A percentile compares a stretch with the other conserved stretches of the same genome.
Conservation (phyloP, 768 basidiomycete genomes). For the Hortiboletus flavorubellus region DNA sequence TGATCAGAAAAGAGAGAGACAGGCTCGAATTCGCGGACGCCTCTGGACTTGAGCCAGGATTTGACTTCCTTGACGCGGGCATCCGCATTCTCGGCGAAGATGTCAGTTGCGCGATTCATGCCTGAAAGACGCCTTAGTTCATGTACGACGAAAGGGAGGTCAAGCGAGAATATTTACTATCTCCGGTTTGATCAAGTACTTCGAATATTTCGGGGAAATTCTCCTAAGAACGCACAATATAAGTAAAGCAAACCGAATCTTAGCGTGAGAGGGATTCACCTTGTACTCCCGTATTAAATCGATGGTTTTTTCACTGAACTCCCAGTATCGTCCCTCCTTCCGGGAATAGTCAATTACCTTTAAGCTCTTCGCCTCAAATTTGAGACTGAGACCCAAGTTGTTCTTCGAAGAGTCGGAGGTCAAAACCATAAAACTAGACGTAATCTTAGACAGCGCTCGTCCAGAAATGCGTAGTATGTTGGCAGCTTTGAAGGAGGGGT, state of each 20-base stretch:
- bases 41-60: constrained; percentile 81
- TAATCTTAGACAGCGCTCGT: constrained; percentile 83
- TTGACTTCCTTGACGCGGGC: constrained; percentile 72
- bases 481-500: constrained; percentile 75
- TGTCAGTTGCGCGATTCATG: constrained; percentile 62
- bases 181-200: constrained; percentile 64
- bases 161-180: constrained; percentile 44
- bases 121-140: constrained; percentile 42
- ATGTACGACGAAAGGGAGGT: neutral
- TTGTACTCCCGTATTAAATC: constrained; percentile 82
- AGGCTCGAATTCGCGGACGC: constrained; percentile 87
- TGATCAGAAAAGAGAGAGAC: constrained; percentile 92
- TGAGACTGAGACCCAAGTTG: constrained; percentile 91
- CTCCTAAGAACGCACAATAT: constrained; percentile 36
- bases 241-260: neutral
- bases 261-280: constrained; percentile 33
- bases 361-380: constrained; percentile 90
- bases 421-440: constrained; percentile 90
- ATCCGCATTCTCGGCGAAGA: constrained; percentile 62
- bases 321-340: constrained; percentile 85
- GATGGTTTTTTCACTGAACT: constrained; percentile 87
- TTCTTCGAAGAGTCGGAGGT: constrained; percentile 72
- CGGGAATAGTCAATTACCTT: constrained; percentile 93
- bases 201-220: constrained; percentile 84
- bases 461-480: constrained; percentile 71